Base-by-base conservation (phyloP, 1,284 basidiomycete species). In the Leccinum griseonigrum region DNA sequence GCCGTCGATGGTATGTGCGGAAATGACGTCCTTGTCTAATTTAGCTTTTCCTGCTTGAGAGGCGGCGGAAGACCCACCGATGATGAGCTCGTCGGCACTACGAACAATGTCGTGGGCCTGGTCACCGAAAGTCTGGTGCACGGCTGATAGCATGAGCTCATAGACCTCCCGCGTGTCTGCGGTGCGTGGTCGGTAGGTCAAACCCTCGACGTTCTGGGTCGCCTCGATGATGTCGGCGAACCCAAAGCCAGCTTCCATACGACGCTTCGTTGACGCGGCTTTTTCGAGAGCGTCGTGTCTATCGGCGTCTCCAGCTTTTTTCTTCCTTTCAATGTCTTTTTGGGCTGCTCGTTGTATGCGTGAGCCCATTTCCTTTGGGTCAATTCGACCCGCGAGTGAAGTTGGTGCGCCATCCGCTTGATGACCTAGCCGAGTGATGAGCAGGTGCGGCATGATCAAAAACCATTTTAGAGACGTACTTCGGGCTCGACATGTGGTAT, bases 261-360 rank as follows among this genome's bases (percentile, higher is more conserved):
- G 63, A 31, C 89, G 82, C 63, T 26, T 26, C 22, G 22, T 26
- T 26, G 22, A 26, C 22, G 22, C 22, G 22, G 22, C 22, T 26
- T 26, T 26, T 26, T 26, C 22, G 22, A 26, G 22, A 26, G 22
- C 22, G 22, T 26, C 22, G 22, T 26, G 22, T 26, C 22, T 79
- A 0, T 70, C 64, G 0, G 71, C 60, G 26, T 75, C 71, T 0
- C 78, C 77, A 2, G 87, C 87, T 74, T 90, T 93, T 72, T 91
- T 91, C 83, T 95, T 95, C 84, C 95, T 97, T 59, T 95, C 92
- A n/a, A 97, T 73, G 71, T 98, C 94, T 73, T 95, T 95, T 40
- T 95, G 92, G 0, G 85, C 86, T 67, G 94, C 87, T 36, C 94
- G 85, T 64, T 88, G 80, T 32, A 94, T 94, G 22, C 22, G 26